phyloP scores from a whole-genome alignment of 164 flowering plant genomes.

The Berberis thunbergii region DNA sequence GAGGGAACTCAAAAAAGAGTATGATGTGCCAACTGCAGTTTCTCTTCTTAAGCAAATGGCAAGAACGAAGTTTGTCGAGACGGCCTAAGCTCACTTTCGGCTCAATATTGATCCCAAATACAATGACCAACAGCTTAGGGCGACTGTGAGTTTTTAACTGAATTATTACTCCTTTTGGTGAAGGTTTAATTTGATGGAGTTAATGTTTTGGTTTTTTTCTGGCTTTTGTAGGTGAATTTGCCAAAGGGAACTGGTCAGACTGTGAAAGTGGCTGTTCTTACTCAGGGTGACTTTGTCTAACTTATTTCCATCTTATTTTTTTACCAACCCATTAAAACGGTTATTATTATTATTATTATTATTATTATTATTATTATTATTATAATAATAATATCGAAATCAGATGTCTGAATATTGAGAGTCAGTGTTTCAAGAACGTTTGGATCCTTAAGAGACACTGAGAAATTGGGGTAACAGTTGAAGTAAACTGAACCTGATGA shows the following conservation, averaged over 20 bases:
- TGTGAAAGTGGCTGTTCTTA: slow-evolving; percentile 84
- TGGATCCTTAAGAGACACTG: no score
- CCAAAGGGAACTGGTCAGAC: slow-evolving; percentile 98
- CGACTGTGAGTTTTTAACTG: slow-evolving; percentile 50
- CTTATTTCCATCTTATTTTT: neutral
- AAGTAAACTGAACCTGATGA: no score
- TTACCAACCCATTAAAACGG: neutral
- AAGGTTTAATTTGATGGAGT: neutral
- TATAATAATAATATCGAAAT: no score
- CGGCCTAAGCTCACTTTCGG: slow-evolving; percentile 92
- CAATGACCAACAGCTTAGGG: slow-evolving; percentile 96
- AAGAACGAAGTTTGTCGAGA: slow-evolving; percentile 69
- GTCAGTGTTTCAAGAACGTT: no score
- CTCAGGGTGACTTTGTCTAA: slow-evolving; percentile 55
- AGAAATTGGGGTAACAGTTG: no score
- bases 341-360: no score
- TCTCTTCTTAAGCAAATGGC: slow-evolving; percentile 69
- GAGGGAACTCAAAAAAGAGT: slow-evolving; percentile 78
- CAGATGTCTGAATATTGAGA: no score
- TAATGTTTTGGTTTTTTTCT: neutral
- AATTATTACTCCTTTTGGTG: neutral
- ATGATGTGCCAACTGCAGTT: slow-evolving; percentile 71
- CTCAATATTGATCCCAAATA: slow-evolving; percentile 97
- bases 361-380: no score
- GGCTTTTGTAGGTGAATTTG: slow-evolving; percentile 56